A percentile compares a stretch with the other conserved stretches of the same genome.
phyloP scores from a whole-genome alignment of 371 early-diverging fungal species.

The Mucor racemosus region DNA sequence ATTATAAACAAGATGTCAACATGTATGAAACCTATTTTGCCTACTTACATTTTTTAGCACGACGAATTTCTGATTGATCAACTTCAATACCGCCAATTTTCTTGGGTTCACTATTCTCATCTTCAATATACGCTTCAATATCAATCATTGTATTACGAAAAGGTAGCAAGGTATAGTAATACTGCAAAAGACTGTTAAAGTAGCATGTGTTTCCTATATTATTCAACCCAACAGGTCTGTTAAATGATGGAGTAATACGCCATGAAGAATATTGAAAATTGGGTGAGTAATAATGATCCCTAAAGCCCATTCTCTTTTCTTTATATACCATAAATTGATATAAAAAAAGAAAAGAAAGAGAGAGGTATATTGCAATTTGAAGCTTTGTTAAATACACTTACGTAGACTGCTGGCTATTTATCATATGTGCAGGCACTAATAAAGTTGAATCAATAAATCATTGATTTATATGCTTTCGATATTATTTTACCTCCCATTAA shows the following conservation, averaged over 20 bases:
- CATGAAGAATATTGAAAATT: not conserved
- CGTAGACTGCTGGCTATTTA: conserved; percentile 8
- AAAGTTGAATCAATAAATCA: not conserved
- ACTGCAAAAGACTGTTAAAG: conserved; percentile 83
- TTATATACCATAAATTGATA: not conserved
- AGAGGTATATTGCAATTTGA: too few relatives aligned
- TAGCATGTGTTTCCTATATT: conserved; percentile 95
- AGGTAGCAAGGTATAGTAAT: conserved; percentile 73
- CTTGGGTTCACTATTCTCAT: conserved; percentile 56
- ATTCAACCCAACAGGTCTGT: conserved; percentile 72
- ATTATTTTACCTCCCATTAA: conserved; percentile 23
- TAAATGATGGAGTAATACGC: not conserved
- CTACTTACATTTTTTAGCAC: conserved; percentile 53
- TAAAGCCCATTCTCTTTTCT: not conserved
- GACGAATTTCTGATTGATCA: conserved; percentile 53
- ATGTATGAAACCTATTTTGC: not conserved
- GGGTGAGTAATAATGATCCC: not conserved
- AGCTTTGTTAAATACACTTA: conserved; percentile 15
- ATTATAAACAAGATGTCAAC: not conserved
- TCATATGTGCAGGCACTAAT: conserved; percentile 28
- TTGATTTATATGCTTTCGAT: not conserved
- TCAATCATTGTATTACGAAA: conserved; percentile 66
- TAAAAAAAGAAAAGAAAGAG: not conserved
- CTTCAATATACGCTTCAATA: conserved; percentile 57
- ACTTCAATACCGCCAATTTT: conserved; percentile 69